Evolutionary conservation across 495 filamentous ascomycete species (phyloP), one percentile per base, ranked within the genome.

Genomic region (Penicillium canariense): DNA sequence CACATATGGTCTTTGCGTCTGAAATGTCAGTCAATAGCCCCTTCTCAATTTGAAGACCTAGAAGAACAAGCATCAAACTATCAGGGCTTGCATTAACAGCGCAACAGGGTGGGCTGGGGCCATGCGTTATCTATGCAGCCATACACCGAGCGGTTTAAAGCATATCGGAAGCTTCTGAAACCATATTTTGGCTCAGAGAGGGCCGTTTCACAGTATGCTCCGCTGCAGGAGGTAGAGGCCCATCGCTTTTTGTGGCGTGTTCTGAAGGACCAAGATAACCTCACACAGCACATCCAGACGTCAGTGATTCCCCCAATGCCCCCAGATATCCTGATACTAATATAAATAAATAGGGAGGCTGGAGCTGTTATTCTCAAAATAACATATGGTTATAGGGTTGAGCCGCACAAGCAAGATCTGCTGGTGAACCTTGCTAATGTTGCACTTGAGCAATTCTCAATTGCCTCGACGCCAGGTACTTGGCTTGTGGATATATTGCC

Each of bases 311-410:
- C 31, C 8, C 14, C 14, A 14, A 9, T 34, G 14, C 14, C 31
- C 31, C 31, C 1, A 34, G 31, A 34, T 9, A 9, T 34, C 31
- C 31, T 34, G 31, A 34, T 14, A 7, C 1, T 7, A 8, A 40
- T 25, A 6, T 28, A 35, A 48, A 20, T 35, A 6, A 7, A 28
- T 30, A 76, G 68, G 26, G 68, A 72, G 38, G 68, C 76, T 7
- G 78, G 74, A 9, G 65, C 73, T 0, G 58, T 78, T 5, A 77
- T 82, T 20, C 51, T 82, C 3, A 77, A 80, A 38, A 74, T 78
- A 12, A 63, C 66, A 1, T 82, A 82, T 56, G 78, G 74, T 26
- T 82, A 83, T 52, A 78, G 68, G 0, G 66, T 70, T 18, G 76
- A 81, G 35, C 57, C 68, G 2, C 63, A 74, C 23, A 50, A 55